phyloP scores from a whole-genome alignment of 306 rosid genomes.

The Boehmeria nivea region DNA sequence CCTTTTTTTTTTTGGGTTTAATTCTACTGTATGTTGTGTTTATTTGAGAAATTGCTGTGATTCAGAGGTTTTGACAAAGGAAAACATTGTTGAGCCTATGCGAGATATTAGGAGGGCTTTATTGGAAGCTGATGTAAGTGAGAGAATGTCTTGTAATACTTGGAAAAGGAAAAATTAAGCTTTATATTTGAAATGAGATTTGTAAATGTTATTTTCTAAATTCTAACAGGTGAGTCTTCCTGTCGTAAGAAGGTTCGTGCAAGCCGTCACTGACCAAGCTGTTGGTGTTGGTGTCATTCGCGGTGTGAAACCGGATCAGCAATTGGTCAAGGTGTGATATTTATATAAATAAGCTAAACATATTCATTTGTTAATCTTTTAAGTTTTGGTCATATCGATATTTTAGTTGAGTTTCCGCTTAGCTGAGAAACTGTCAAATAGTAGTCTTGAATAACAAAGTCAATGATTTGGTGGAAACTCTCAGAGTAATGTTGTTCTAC shows the following conservation, averaged over 20 bases:
- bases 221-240: slow-evolving; percentile 91
- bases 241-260: slow-evolving; percentile 95
- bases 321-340: slow-evolving; percentile 70
- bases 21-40: not conserved
- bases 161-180: not conserved
- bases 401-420: not conserved
- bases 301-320: slow-evolving; percentile 93
- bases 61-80: slow-evolving; percentile 93
- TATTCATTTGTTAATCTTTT: not conserved
- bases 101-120: slow-evolving; percentile 94
- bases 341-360: not conserved
- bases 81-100: slow-evolving; percentile 95
- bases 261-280: slow-evolving; percentile 82
- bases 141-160: not conserved
- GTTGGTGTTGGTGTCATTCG: slow-evolving; percentile 85
- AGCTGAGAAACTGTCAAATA: not conserved
- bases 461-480: no score
- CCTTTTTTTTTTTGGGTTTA: not conserved
- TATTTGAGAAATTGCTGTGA: slow-evolving; percentile 14
- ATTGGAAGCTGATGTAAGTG: slow-evolving; percentile 92
- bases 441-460: no score
- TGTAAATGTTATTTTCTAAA: not conserved
- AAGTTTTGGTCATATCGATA: not conserved
- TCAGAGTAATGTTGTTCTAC: no score
- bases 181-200: slow-evolving; percentile 8